Evolutionary conservation across 768 basidiomycete genomes (phyloP), one percentile per base, ranked within the genome.

Genomic region (Mycena leptocephala): DNA sequence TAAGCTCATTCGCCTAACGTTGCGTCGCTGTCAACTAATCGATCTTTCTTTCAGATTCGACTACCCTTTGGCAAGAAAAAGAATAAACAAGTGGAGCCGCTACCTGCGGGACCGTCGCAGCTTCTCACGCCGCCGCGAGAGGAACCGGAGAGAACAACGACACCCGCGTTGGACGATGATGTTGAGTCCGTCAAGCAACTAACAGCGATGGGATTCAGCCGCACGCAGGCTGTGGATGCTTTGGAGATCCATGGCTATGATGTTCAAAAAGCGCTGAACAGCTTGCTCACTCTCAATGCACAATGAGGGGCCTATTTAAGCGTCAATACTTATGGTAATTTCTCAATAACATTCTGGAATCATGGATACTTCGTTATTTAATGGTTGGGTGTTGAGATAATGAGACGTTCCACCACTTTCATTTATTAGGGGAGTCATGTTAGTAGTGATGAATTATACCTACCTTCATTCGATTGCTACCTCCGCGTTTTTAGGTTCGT

Each of bases 121-220:
- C 83, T 83, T 33, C 85, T 89, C 4, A 83, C 86, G 8, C 85
- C 88, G 53, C 88, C 90, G 28, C 83, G 85, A 32, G 90, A 91
- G 74, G 89, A 91, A 76, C 82, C 85, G 0, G 76, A 82, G 35
- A 81, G 88, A 46, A 83, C 80, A 5, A 75, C 79, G 13, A 90
- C 93, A 2, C 91, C 93, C 1, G 89, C 90, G 16, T 87, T 88
- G 16, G 93, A 92, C 33, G 95, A 95, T 76, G 95, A 97, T 72
- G 92, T 93, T 16, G 92, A 93, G 76, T 86, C 93, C 2, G 94
- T 97, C 26, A 95, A 93, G 81, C 93, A 95, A 81, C 87, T 99
- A 48, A 93, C 92, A 59, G 90, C 90, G 24, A 98, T 99, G 97
- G 98, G 98, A 30, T 99, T 99, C 88, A 93, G 90, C 76, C 91